Conservation (phyloP, 345 rosid species). For the Adansonia digitata region DNA sequence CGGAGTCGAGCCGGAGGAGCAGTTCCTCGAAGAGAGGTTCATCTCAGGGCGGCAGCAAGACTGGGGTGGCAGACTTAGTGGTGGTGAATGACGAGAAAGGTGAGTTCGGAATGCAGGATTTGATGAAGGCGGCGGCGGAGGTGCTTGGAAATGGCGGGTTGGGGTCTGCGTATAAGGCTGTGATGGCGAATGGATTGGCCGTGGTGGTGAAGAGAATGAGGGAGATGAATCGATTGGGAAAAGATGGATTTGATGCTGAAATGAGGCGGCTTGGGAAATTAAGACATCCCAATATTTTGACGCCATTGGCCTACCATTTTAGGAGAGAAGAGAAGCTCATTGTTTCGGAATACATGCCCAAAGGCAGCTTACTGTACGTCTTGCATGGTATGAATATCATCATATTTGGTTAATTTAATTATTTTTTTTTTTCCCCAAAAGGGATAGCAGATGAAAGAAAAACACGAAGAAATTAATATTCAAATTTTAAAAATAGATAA, state of each 20-base stretch:
- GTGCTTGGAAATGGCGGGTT: too few species aligned
- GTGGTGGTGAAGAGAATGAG: conserved; percentile 86
- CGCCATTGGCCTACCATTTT: conserved; percentile 76
- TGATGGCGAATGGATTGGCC: conserved; percentile 54
- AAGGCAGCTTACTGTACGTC: conserved; percentile 70
- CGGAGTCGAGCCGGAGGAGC: conserved; percentile 23
- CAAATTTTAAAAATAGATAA: too few species aligned
- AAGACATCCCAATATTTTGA: too few species aligned
- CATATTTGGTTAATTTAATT: neutral
- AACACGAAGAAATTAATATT: too few species aligned
- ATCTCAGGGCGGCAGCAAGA: conserved; percentile 15
- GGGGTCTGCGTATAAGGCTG: conserved; percentile 92
- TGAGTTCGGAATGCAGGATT: conserved; percentile 55
- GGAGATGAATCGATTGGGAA: conserved; percentile 59
- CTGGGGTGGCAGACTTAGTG: conserved; percentile 34
- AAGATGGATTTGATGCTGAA: conserved; percentile 59
- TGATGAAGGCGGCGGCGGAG: conserved; percentile 93
- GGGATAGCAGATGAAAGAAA: too few species aligned
- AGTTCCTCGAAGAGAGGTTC: conserved; percentile 19
- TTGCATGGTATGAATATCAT: conserved; percentile 54
- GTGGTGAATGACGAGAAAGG: conserved; percentile 68
- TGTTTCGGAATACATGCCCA: conserved; percentile 74
- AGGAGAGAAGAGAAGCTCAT: conserved; percentile 81
- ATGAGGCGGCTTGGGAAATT: conserved; percentile 69
- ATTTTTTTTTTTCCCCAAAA: too few species aligned